phyloP scores from a whole-genome alignment of 2,329 filamentous ascomycete genomes.

The Talaromyces pinophilus region DNA sequence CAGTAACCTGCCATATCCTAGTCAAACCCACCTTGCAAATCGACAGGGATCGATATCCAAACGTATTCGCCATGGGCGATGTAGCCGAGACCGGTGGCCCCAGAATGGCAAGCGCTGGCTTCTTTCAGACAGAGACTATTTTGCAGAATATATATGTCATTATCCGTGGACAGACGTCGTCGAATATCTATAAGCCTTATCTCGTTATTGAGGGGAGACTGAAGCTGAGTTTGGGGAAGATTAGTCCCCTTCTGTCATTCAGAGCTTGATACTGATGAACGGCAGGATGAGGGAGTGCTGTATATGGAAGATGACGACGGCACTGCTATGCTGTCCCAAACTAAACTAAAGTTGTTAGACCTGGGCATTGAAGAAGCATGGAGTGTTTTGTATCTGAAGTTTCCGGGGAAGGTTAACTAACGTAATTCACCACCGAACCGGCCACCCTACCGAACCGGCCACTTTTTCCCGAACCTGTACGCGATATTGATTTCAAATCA shows the following conservation, averaged over 20 bases:
- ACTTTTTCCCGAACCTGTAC: too few species aligned
- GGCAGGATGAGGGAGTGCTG: neutral
- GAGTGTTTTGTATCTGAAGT: slow-evolving; percentile 1
- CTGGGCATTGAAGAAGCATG: slow-evolving; percentile 14
- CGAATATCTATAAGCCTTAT: slow-evolving; percentile 1
- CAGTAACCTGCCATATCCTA: neutral
- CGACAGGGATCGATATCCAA: neutral
- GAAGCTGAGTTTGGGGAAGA: slow-evolving; percentile 10
- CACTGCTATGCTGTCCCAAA: neutral
- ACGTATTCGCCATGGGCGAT: slow-evolving; percentile 14
- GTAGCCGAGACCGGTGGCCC: slow-evolving; percentile 14
- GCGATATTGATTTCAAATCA: too few species aligned
- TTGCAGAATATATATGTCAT: slow-evolving; percentile 11
- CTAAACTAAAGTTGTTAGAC: neutral
- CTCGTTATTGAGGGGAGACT: neutral
- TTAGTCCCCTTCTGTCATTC: too few species aligned
- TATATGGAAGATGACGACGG: slow-evolving; percentile 1
- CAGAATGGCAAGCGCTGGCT: slow-evolving; percentile 6
- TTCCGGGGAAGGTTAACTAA: too few species aligned
- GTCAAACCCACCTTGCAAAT: slow-evolving; percentile 15
- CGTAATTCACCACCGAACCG: too few species aligned
- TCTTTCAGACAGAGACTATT: slow-evolving; percentile 17
- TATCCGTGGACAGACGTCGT: neutral
- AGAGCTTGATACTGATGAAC: neutral
- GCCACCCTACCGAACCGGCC: too few species aligned